phyloP scores from a whole-genome alignment of 106 monocot genomes.

The Alisma plantagoaquatica region DNA sequence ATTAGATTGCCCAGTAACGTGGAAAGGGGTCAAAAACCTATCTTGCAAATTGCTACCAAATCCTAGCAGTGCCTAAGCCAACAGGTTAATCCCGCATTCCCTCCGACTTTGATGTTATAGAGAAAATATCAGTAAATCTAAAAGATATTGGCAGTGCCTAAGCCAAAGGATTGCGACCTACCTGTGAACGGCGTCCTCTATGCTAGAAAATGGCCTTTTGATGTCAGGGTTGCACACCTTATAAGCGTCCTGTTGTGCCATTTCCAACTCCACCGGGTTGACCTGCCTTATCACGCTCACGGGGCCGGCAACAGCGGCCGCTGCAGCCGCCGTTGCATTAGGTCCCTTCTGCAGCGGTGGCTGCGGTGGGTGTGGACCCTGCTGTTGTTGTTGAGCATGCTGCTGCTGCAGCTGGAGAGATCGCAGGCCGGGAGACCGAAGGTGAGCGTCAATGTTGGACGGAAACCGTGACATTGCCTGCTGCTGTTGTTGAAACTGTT shows the following conservation, averaged over 20 bases:
- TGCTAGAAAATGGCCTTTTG: constrained; percentile 61
- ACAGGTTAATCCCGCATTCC: not conserved
- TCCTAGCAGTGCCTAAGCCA: too few species aligned
- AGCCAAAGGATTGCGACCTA: too few species aligned
- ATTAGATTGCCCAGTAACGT: too few species aligned
- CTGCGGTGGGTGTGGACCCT: not conserved
- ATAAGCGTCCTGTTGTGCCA: constrained; percentile 90
- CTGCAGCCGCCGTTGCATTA: constrained; percentile 3
- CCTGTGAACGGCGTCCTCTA: constrained; percentile 91
- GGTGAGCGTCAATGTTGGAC: constrained; percentile 93
- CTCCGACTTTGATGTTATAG: not conserved
- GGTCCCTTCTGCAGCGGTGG: constrained; percentile 9
- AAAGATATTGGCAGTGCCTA: too few species aligned
- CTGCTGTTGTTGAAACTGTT: constrained; percentile 29
- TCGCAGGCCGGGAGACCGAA: constrained; percentile 67
- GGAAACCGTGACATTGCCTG: constrained; percentile 82
- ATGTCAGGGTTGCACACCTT: constrained; percentile 90
- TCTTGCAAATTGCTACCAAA: too few species aligned
- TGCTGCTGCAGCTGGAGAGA: constrained; percentile 38
- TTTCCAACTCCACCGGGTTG: constrained; percentile 60
- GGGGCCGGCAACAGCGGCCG: not conserved
- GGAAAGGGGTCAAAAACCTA: too few species aligned
- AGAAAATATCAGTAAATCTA: too few species aligned
- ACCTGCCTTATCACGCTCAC: constrained; percentile 12
- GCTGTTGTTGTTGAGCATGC: constrained; percentile 16